Base-by-base conservation (phyloP, 208 protist species). In the Wallacemonas sp. region DNA sequence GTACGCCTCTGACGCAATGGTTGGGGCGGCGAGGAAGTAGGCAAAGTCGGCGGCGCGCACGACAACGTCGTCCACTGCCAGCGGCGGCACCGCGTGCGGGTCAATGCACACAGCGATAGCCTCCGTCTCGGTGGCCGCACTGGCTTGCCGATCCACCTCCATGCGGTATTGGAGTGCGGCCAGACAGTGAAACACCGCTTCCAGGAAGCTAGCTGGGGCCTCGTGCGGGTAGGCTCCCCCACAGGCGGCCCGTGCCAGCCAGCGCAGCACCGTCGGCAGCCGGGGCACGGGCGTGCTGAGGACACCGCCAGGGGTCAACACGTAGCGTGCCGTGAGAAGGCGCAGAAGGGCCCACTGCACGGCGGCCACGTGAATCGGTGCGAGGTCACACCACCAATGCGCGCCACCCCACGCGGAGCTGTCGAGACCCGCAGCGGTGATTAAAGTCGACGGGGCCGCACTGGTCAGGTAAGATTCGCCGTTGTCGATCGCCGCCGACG, bases 141-240 rank as follows among this genome's bases (percentile, higher is more conserved):
- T 15, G 3, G 26, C 33, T 36, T 45, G 38, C 1, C 52, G 62
- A 59, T 68, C 45, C 22, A 58, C 62, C 41, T 65, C 60, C 19
- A 71, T 48, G 22, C 66, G 63, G 67, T 64, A 37, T 21, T 71
- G 59, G 13, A 91, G 42, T 15, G 81, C 85, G 27, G 71, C 71
- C 12, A 91, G 24, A 12, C 64, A 70, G 73, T 91, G 81, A 37
- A 79, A 87, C 46, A 84, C 70, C 4, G 76, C 72, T 36, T 81
- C 80, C 24, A 88, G 5, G 3, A 71, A 75, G 4, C 39, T 68
- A 39, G 68, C 69, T 12, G 58, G 27, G 17, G 27, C 37, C 52
- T 27, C 17, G n/a, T 57, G 26, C 17, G 65, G 46, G 21, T 55
- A 62, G n/a, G n/a, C 50, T n/a, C n/a, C n/a, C 29, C 50, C 50